Evolutionary conservation across 2,329 filamentous ascomycete genomes (phyloP).

Genomic region (Trichoderma oligosporum): DNA sequence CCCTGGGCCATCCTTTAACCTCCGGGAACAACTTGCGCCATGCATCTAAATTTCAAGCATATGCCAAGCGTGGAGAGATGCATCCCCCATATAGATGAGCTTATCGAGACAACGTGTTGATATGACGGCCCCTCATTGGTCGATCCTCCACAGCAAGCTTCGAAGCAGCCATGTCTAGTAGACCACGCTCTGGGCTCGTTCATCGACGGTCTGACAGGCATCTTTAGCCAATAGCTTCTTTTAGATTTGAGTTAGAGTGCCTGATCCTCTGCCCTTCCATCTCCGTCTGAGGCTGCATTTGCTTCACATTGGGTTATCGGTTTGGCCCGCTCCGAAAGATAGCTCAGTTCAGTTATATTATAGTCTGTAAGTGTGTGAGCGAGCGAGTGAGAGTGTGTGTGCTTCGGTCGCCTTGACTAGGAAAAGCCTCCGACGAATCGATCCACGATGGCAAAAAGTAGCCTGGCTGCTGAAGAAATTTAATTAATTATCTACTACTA

Average conservation of each 20-base stretch:
- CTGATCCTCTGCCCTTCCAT: conserved; percentile 14
- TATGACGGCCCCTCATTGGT: conserved; percentile 10
- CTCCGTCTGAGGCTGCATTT: conserved; percentile 16
- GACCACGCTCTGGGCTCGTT: conserved; percentile 8
- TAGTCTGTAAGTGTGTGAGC: no score
- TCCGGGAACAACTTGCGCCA: background rate
- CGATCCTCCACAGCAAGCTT: conserved; percentile 7
- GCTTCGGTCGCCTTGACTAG: conserved; percentile 14
- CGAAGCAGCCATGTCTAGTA: background rate
- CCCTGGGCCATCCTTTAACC: background rate
- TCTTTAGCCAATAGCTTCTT: conserved; percentile 12
- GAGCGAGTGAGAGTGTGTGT: no score
- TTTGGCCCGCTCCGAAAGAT: conserved; percentile 10
- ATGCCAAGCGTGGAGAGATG: conserved; percentile 5
- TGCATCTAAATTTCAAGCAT: conserved; percentile 15
- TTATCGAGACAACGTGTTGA: conserved; percentile 15
- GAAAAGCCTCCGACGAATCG: conserved; percentile 13
- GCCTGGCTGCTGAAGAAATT: conserved; percentile 2
- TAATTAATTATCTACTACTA: conserved; percentile 3
- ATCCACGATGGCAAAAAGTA: conserved; percentile 16
- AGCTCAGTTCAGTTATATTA: no score
- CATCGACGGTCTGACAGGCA: background rate
- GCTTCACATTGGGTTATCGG: conserved; percentile 4
- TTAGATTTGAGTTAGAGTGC: background rate
- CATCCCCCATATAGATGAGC: conserved; percentile 10